Evolutionary conservation across 176 grass and related monocot species (phyloP).

Genomic region (Chloris gayana): DNA sequence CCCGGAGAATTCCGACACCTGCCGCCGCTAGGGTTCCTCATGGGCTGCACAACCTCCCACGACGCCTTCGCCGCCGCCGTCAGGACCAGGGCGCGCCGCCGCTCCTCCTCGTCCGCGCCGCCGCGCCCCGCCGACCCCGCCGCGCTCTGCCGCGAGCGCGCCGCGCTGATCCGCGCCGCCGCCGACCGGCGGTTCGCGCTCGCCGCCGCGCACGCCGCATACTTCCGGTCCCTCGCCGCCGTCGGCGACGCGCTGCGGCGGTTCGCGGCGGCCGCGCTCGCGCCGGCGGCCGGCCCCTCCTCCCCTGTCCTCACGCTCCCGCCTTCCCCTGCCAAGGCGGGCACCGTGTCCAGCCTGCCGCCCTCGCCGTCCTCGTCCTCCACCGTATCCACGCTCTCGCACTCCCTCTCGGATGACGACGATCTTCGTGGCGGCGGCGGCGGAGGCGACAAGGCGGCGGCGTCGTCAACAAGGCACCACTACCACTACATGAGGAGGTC

Average conservation of each 20-base stretch:
- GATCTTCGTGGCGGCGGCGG: neutral
- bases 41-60: constrained; percentile 71
- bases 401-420: constrained; percentile 66
- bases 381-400: constrained; percentile 66
- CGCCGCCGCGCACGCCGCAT: constrained; percentile 75
- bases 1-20: constrained; percentile 30
- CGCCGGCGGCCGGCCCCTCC: neutral
- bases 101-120: neutral
- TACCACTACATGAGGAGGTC: constrained; percentile 49
- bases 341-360: constrained; percentile 40
- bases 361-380: constrained; percentile 56
- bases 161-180: constrained; percentile 60
- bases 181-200: constrained; percentile 58
- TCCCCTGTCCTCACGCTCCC: constrained; percentile 84
- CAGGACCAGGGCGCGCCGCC: constrained; percentile 26
- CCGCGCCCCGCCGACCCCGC: constrained; percentile 35
- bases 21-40: constrained; percentile 43
- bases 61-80: constrained; percentile 39
- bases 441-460: neutral
- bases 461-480: constrained; percentile 30
- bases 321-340: constrained; percentile 55
- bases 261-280: constrained; percentile 67
- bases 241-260: constrained; percentile 65
- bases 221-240: constrained; percentile 63
- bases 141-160: constrained; percentile 68